These are phyloP conservation scores for Gyromitra esculenta DNA, from an alignment of 2,329 filamentous ascomycete genomes.

Conservation along the genomic window DNA sequence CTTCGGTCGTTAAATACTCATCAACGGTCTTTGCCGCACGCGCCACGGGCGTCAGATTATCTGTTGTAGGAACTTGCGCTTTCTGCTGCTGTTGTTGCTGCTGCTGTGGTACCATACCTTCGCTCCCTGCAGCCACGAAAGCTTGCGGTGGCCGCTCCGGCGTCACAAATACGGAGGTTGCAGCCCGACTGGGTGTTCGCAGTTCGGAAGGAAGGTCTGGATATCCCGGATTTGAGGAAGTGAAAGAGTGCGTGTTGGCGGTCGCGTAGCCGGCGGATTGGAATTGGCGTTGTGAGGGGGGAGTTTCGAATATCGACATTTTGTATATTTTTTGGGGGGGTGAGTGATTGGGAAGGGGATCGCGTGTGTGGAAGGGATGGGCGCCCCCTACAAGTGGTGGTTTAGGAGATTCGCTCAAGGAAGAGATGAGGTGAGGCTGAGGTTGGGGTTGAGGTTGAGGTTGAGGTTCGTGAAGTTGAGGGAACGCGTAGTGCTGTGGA, in stretches of 20 bases:
- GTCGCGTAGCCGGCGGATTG: constrained; percentile 50
- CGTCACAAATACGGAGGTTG: constrained; percentile 28
- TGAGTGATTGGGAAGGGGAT: neutral
- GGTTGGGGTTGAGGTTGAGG: neutral
- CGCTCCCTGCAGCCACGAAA: constrained; percentile 12
- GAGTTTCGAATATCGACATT: constrained; percentile 53
- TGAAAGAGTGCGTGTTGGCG: constrained; percentile 41
- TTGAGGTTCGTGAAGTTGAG: neutral
- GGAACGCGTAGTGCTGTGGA: constrained; percentile 32
- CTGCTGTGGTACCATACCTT: constrained; percentile 17
- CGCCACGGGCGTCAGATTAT: constrained; percentile 71
- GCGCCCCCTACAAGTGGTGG: constrained; percentile 17
- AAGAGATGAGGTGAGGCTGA: neutral
- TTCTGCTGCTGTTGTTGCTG: constrained; percentile 12
- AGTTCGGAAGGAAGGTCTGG: constrained; percentile 55
- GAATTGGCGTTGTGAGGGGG: constrained; percentile 47
- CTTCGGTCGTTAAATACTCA: constrained; percentile 77
- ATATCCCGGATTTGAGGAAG: constrained; percentile 40
- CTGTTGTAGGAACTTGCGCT: constrained; percentile 52
- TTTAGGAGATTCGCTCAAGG: constrained; percentile 7
- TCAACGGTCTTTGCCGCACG: constrained; percentile 87
- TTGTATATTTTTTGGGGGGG: neutral
- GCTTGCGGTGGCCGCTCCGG: constrained; percentile 43
- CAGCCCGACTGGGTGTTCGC: constrained; percentile 35
- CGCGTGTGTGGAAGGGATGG: constrained; percentile 32